Conservation (phyloP, 1,284 basidiomycete genomes). For the Tremellales sp. region DNA sequence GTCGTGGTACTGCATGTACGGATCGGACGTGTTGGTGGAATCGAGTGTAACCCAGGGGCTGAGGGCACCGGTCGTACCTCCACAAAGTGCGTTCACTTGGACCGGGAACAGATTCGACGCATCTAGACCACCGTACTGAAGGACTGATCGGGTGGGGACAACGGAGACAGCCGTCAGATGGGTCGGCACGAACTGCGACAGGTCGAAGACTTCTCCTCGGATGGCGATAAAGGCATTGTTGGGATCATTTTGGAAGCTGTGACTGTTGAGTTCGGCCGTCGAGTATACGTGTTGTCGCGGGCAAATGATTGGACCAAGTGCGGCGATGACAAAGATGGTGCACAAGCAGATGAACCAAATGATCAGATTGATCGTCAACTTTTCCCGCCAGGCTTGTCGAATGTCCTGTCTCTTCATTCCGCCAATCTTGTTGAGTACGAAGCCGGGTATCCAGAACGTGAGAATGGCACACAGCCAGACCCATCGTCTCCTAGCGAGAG, state of each 20-base stretch:
- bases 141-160: conserved; percentile 66
- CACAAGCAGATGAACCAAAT: conserved; percentile 91
- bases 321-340: conserved; percentile 87
- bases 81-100: conserved; percentile 92
- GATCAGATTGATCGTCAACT: conserved; percentile 89
- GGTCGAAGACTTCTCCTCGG: conserved; percentile 73
- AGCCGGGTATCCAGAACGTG: conserved; percentile 84
- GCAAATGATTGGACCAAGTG: conserved; percentile 85
- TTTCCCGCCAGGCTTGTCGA: conserved; percentile 95
- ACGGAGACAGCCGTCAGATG: conserved; percentile 71
- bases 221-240: conserved; percentile 76
- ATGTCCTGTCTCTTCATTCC: conserved; percentile 93
- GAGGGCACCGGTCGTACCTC: conserved; percentile 73
- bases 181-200: conserved; percentile 42
- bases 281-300: conserved; percentile 91
- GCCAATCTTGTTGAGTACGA: conserved; percentile 65
- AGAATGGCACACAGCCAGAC: conserved; percentile 82
- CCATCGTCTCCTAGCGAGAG: conserved; percentile 77
- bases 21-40: conserved; percentile 73
- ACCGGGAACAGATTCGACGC: conserved; percentile 86
- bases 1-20: conserved; percentile 84
- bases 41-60: conserved; percentile 79
- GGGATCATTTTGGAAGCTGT: conserved; percentile 62
- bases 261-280: conserved; percentile 65
- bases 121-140: conserved; percentile 77